phyloP scores from a whole-genome alignment of 495 filamentous ascomycete genomes.

The Trichocladium antarcticum region DNA sequence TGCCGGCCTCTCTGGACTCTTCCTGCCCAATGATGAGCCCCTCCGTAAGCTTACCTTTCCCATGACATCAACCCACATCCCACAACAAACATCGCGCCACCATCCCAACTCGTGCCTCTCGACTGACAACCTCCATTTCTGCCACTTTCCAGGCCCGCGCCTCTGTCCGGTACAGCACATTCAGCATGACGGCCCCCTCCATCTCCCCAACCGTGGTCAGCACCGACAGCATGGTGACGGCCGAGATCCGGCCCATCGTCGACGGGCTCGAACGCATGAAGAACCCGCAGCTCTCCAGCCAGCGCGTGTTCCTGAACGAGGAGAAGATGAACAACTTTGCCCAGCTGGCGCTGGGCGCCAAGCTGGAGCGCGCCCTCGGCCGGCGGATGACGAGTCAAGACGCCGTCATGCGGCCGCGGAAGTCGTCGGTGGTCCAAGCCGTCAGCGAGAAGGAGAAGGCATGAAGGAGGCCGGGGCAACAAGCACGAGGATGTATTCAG shows the following conservation, averaged over 20 bases:
- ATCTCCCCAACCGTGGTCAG: constrained; percentile 51
- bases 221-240: constrained; percentile 49
- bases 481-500: neutral
- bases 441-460: constrained; percentile 30
- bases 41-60: constrained; percentile 46
- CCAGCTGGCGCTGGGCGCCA: constrained; percentile 85
- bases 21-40: constrained; percentile 67
- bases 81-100: neutral
- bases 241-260: constrained; percentile 71
- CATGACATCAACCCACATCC: neutral
- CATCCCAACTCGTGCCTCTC: neutral
- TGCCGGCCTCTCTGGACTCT: constrained; percentile 60
- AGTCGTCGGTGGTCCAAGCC: constrained; percentile 25
- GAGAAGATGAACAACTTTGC: constrained; percentile 79
- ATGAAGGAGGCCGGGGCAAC: neutral
- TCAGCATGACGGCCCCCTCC: constrained; percentile 64
- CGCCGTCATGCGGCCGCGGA: constrained; percentile 61
- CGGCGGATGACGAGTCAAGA: constrained; percentile 87
- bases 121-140: neutral
- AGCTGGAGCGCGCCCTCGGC: constrained; percentile 83
- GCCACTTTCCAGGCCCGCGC: constrained; percentile 42
- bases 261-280: constrained; percentile 81
- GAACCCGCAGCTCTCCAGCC: constrained; percentile 71
- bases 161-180: constrained; percentile 71
- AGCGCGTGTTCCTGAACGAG: constrained; percentile 71